Evolutionary conservation across 371 early-diverging fungal species (phyloP), one percentile per base, ranked within the genome.

Genomic region (Syncephalastrum contaminatum): DNA sequence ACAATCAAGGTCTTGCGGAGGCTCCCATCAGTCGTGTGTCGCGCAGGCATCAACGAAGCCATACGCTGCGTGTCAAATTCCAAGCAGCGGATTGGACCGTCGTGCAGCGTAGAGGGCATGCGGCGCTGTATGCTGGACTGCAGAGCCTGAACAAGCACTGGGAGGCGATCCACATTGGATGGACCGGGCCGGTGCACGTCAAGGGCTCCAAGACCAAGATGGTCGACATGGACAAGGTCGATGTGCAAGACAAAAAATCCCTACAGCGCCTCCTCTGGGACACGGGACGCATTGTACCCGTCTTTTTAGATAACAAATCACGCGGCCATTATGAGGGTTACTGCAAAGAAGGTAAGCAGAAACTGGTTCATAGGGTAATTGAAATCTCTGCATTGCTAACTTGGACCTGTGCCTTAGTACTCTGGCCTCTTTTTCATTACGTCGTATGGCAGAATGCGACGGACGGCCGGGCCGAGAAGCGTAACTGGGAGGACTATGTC

Each of bases 341-440:
- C 75, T 94, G 88, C 83, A 95, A 91, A 77, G 75, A 81, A 47
- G 88, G 91, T 84, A 83, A 48, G n/a, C 41, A 49, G 12, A 30
- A 58, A 10, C 18, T 46, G 19, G 43, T 50, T 19, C 47, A 27
- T 18, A 57, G 25, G 24, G 10, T 19, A n/a, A 30, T 24, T 19
- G n/a, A n/a, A n/a, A n/a, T n/a, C 41, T 15, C 4, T 14, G 36
- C 10, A 8, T 41, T 22, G n/a, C 39, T 14, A 48, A 22, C 30
- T 10, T 6, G 8, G n/a, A 8, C 10, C 13, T 47, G n/a, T 57
- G 19, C 7, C 7, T 25, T 30, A 62, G 58, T 60, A 25, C 54
- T 51, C 30, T 55, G 65, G 65, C 65, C 99, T 0, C 70, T 98
- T 56, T 91, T 99, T 55, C 99, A 99, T 77, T 96, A 96, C 62